Conservation (phyloP, 345 rosid genomes). For the Barbarea vulgaris region DNA sequence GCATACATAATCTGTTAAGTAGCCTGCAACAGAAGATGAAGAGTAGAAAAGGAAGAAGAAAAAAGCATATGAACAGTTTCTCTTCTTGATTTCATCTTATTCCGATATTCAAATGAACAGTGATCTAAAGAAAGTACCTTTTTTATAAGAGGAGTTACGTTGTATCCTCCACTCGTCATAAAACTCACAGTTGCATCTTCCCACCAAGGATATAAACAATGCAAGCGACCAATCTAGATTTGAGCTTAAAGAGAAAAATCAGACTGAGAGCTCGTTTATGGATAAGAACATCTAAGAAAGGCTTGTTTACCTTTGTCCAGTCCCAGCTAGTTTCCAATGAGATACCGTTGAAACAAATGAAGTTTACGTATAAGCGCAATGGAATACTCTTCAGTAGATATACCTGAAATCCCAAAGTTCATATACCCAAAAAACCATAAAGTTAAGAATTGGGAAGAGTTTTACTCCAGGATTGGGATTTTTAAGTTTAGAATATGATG, state of each 20-base stretch:
- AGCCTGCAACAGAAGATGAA: background rate
- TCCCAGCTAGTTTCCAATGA: conserved; percentile 65
- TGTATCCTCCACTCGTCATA: conserved; percentile 87
- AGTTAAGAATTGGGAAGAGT: background rate
- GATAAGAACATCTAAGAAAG: background rate
- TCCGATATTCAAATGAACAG: background rate
- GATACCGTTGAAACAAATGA: conserved; percentile 57
- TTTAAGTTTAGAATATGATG: background rate
- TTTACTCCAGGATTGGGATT: background rate
- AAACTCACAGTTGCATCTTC: conserved; percentile 83
- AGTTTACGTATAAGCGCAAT: conserved; percentile 60
- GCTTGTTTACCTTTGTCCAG: conserved; percentile 64
- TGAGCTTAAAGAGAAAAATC: conserved; percentile 3
- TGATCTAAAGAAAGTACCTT: conserved; percentile 49
- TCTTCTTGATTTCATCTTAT: conserved; percentile 14
- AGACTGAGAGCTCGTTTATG: conserved; percentile 4
- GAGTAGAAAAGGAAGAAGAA: background rate
- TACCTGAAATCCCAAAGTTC: conserved; percentile 46
- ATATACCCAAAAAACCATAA: background rate
- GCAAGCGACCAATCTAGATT: conserved; percentile 79
- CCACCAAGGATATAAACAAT: conserved; percentile 93
- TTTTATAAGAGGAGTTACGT: conserved; percentile 57
- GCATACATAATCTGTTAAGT: conserved; percentile 26
- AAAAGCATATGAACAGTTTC: background rate
- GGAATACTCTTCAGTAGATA: conserved; percentile 76